Conservation (phyloP, 106 monocot genomes). For the Apostasia ramifera region DNA sequence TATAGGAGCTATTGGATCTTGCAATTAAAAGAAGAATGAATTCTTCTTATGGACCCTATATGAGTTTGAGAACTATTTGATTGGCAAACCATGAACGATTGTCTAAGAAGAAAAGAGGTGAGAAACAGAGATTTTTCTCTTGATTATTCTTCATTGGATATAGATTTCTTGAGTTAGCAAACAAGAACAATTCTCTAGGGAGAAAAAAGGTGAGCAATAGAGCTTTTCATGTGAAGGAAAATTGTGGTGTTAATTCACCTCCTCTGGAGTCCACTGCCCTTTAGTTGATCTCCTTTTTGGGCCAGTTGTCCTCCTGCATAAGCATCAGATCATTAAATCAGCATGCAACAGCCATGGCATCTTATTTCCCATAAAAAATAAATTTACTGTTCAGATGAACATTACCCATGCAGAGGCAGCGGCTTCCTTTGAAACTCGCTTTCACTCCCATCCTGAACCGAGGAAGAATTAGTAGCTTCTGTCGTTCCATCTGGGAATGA, state of each 20-base stretch:
- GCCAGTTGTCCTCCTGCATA: slow-evolving; percentile 45
- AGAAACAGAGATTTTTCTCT: too few species aligned
- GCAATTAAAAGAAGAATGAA: too few species aligned
- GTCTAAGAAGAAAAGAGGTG: too few species aligned
- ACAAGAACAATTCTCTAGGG: too few species aligned
- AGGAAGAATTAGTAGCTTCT: slow-evolving; percentile 10
- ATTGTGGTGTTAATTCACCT: slow-evolving; percentile 19
- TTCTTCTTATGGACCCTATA: too few species aligned
- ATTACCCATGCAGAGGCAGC: slow-evolving; percentile 38
- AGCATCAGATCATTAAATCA: neutral
- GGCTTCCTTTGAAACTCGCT: slow-evolving; percentile 20
- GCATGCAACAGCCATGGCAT: neutral
- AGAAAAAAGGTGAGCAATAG: too few species aligned
- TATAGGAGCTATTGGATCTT: too few species aligned
- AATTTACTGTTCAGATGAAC: neutral
- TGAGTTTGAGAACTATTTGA: too few species aligned
- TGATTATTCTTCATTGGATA: too few species aligned
- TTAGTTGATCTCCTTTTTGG: slow-evolving; percentile 59
- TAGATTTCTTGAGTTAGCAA: too few species aligned
- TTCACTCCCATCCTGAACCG: slow-evolving; percentile 14
- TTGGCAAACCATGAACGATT: too few species aligned
- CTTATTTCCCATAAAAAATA: neutral
- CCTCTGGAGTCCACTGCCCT: slow-evolving; percentile 58
- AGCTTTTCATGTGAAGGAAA: too few species aligned
- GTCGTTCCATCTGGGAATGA: neutral